Base-by-base conservation (phyloP, 345 rosid genomes). In the Rhodamnia argentea region DNA sequence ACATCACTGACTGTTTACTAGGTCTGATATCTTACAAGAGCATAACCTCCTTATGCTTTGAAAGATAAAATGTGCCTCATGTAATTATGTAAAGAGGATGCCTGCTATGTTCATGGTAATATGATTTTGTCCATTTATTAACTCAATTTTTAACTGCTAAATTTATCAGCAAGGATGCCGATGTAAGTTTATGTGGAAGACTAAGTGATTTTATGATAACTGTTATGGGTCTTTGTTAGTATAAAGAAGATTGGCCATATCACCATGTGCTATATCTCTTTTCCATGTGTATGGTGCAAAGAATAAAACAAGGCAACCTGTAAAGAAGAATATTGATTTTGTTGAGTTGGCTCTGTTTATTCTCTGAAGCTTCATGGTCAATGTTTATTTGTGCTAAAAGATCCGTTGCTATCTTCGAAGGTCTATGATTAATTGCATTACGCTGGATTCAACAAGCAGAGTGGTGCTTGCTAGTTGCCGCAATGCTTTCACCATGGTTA, bases 401-500 rank as follows among this genome's bases (percentile, higher is more conserved):
- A 62, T 62, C 11, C 2, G 4, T 70, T 70, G 81, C 47, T 37
- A 18, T 70, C 26, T 70, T 70, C 3, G 23, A 18, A 97, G 99
- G 98, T 96, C 98, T 44, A 94, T 97, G 98, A 94, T 97, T 83
- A 97, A 94, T 85, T 96, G 98, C 91, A 95, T 97, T 87, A 92
- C 99, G 13, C 81, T 95, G 89, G 92, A 97, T 88, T 94, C 98
- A 89, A 93, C 98, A 50, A 95, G 95, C 93, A 93, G 99, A 89
- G 98, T 95, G 70, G 97, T 90, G 62, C 86, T 96, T 91, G 90
- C 98, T 37, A 96, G 99, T 92, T 97, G 98, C 83, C 96, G 98
- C 26, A 97, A 97, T 91, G 99, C 99, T 40, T 97, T 97, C 91
- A 94, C 97, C 51, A 96, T 97, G 99, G 99, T 97, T 9, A 88